Base-by-base conservation (phyloP, 2,329 filamentous ascomycete species). In the Aaosphaeria arxii region DNA sequence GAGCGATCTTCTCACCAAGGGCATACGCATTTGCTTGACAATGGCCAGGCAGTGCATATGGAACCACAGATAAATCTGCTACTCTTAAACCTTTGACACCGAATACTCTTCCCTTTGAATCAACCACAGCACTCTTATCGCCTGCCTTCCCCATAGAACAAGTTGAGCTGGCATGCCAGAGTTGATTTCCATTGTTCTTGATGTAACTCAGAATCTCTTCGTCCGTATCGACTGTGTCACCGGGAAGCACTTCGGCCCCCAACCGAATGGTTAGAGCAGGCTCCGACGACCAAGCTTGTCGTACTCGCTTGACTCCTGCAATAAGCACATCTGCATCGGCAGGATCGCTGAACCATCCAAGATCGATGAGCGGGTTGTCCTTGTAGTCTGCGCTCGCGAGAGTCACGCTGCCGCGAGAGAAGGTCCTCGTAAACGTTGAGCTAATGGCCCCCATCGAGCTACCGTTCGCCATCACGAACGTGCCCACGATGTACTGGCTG, bases 21-120 rank as follows among this genome's bases (percentile, higher is more conserved):
- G 38, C 42, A 41, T 49, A 48, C 5, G 46, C 47, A 11, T 42
- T 45, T 9, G 47, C 47, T 40, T 49, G 52, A 30, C 48, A 47
- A 42, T 58, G 55, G 30, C 53, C 54, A 31, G 48, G 52, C 7
- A 57, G 46, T 9, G 69, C 48, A 30, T 71, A 52, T 3, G 71
- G 71, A 43, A 73, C 71, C 11, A 64, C 54, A 46, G 62, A 67
- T 5, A 66, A 58, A 55, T 71, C 67, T 5, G 69, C 62, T 1
- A 70, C 62, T 30, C 67, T 47, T 42, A 70, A 44, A 2, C 52
- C 48, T 11, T 55, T 40, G 7, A 67, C 61, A 3, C 66, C 66
- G 42, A 63, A 61, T 1, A 71, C 68, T 31, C 55, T 54, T 7
- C 54, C 65, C 40, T 62, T 58, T 3, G 55, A 56, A 51, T 70